Evolutionary conservation across 495 filamentous ascomycete species (phyloP).

Genomic region (Oidiodendron maius): DNA sequence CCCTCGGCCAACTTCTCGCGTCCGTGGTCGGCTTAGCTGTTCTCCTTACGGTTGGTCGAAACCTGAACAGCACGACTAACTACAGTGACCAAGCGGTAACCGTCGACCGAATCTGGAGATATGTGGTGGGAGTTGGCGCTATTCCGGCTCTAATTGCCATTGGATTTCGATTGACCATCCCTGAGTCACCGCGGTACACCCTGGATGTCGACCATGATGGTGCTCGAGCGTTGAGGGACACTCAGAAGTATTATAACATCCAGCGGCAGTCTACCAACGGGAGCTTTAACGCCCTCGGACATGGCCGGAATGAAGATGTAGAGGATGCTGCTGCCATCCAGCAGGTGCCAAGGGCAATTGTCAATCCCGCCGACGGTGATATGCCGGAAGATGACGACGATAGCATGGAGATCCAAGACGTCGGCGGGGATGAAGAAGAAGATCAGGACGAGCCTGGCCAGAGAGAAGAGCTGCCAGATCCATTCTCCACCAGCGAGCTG

Average conservation of each 20-base stretch:
- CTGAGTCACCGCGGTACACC: conserved; percentile 69
- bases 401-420: conserved; percentile 5
- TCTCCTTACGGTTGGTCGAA: conserved; percentile 44
- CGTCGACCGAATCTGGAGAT: conserved; percentile 50
- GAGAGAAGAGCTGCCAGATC: background rate
- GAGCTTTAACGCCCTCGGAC: background rate
- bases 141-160: conserved; percentile 70
- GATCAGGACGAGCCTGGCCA: background rate
- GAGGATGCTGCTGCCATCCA: background rate
- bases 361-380: background rate
- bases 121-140: conserved; percentile 64
- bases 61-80: conserved; percentile 18
- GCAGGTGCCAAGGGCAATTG: background rate
- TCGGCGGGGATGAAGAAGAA: background rate
- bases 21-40: conserved; percentile 33
- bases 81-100: conserved; percentile 28
- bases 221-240: conserved; percentile 7
- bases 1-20: conserved; percentile 57
- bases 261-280: background rate
- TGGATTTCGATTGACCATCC: conserved; percentile 78
- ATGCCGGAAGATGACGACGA: background rate
- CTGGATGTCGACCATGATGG: conserved; percentile 54
- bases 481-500: conserved; percentile 6
- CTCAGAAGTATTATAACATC: conserved; percentile 3
- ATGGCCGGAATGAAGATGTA: background rate